Conservation (phyloP, 768 basidiomycete species). For the Pluteus cervinus region DNA sequence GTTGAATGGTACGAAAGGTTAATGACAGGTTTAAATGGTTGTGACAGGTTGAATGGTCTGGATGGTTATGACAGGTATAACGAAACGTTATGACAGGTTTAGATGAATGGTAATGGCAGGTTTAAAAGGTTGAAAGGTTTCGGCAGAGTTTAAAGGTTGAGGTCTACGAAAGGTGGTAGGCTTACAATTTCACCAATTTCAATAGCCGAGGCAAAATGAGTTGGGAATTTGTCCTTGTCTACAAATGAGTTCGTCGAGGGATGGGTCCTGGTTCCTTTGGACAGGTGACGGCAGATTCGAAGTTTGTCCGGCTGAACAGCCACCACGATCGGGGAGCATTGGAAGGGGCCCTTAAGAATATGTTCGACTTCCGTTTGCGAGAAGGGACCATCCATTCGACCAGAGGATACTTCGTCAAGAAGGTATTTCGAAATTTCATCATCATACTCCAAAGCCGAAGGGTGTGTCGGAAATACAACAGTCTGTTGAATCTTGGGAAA, state of each 20-base stretch:
- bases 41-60: no score
- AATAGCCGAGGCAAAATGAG: constrained; percentile 7
- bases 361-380: constrained; percentile 11
- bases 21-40: no score
- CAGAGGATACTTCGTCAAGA: constrained; percentile 7
- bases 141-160: no score
- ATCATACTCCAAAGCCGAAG: constrained; percentile 4
- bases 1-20: no score
- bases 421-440: constrained; percentile 13
- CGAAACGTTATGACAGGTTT: neutral
- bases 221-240: constrained; percentile 14
- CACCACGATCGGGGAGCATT: constrained; percentile 19
- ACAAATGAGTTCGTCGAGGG: constrained; percentile 12
- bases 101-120: neutral
- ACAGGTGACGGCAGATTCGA: constrained; percentile 16
- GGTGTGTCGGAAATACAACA: constrained; percentile 17
- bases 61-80: neutral
- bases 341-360: constrained; percentile 23
- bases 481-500: constrained; percentile 13
- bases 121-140: neutral
- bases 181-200: constrained; percentile 12
- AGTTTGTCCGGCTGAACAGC: constrained; percentile 12
- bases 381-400: constrained; percentile 17
- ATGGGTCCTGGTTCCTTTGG: constrained; percentile 7
- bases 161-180: constrained; percentile 1